Conservation (phyloP, 495 filamentous ascomycete genomes). For the Daldinia concentrica region DNA sequence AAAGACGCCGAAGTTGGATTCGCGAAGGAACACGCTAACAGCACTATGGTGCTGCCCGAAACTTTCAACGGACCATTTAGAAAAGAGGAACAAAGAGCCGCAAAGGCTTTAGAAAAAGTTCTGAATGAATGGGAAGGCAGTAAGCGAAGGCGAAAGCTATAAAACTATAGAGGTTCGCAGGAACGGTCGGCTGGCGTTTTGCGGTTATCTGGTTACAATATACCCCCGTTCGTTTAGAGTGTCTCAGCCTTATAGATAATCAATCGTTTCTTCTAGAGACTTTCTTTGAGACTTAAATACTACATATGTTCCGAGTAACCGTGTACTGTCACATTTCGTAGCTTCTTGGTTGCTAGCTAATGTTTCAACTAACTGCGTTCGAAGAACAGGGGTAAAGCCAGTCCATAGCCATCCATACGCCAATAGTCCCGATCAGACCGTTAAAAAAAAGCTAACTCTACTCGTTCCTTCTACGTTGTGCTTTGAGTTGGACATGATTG, state of each 20-base stretch:
- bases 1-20: conserved; percentile 69
- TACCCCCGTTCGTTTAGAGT: conserved; percentile 42
- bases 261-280: neutral
- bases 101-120: conserved; percentile 60
- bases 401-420: neutral
- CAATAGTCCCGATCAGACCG: neutral
- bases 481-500: neutral
- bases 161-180: conserved; percentile 27
- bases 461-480: neutral
- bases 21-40: conserved; percentile 73
- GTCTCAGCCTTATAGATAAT: conserved; percentile 9
- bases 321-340: no score
- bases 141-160: conserved; percentile 48
- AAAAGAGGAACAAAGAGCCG: conserved; percentile 62
- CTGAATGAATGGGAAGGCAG: conserved; percentile 53
- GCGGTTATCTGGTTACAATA: conserved; percentile 27
- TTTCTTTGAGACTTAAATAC: neutral
- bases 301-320: neutral
- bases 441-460: neutral
- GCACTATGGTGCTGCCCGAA: conserved; percentile 65
- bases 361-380: neutral
- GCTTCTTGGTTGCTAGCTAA: neutral
- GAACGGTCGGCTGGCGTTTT: conserved; percentile 29
- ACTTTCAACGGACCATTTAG: conserved; percentile 68
- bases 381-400: neutral